Conservation (phyloP, 345 rosid species). For the Adansonia digitata region DNA sequence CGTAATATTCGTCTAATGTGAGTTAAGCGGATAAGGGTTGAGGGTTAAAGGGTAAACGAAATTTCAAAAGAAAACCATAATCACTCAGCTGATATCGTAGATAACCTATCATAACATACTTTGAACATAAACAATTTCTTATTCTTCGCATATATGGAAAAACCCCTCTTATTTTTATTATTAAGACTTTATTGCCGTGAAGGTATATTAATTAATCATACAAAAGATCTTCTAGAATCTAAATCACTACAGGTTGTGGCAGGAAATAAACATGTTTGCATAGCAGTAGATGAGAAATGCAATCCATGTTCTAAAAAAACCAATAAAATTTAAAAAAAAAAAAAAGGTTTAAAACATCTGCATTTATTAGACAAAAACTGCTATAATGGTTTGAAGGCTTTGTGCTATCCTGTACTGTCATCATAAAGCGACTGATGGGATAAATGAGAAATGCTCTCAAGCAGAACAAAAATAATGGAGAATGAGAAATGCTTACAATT, state of each 20-base stretch:
- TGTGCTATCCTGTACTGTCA: not conserved
- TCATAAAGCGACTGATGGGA: not conserved
- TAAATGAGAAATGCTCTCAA: not conserved
- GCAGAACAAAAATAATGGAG: not conserved
- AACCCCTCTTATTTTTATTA: not conserved
- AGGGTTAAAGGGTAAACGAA: not conserved
- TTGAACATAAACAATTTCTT: not conserved
- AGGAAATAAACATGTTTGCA: not conserved
- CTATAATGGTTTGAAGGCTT: not conserved
- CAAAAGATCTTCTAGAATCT: not conserved
- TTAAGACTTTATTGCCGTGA: not conserved
- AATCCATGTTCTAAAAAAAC: not conserved
- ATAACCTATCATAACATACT: not conserved
- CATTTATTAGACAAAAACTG: not conserved
- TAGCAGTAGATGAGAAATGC: not conserved
- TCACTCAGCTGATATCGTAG: not conserved
- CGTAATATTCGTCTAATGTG: not conserved
- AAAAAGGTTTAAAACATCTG: not conserved
- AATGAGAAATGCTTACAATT: slow-evolving; percentile 14
- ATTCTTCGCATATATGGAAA: not conserved
- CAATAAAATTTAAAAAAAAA: not conserved
- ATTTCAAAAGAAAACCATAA: not conserved
- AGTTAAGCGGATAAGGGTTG: not conserved
- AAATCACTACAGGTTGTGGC: not conserved
- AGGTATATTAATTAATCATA: not conserved